phyloP scores from a whole-genome alignment of 495 filamentous ascomycete genomes.

The Podospora tetraspora region DNA sequence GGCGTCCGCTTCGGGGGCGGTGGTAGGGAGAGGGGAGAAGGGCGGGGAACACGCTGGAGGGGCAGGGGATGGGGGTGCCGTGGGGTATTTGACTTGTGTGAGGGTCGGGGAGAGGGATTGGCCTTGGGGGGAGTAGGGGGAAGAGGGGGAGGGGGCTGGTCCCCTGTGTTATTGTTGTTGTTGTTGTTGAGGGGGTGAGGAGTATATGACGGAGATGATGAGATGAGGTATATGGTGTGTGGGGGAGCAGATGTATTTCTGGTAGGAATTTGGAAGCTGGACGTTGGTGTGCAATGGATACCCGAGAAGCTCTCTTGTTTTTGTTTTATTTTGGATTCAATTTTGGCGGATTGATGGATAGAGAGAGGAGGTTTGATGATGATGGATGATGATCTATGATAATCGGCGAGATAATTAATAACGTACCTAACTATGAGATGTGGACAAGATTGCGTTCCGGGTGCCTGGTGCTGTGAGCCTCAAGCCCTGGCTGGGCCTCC shows the following conservation, averaged over 20 bases:
- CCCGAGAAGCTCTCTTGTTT: neutral
- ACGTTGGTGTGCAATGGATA: neutral
- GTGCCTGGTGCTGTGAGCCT: too few species aligned
- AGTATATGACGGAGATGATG: too few species aligned
- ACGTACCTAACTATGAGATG: too few species aligned
- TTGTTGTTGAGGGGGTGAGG: too few species aligned
- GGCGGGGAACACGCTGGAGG: constrained; percentile 49
- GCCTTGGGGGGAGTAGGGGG: constrained; percentile 54
- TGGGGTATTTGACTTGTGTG: constrained; percentile 77
- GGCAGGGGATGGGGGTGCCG: constrained; percentile 5
- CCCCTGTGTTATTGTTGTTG: too few species aligned
- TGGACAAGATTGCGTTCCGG: too few species aligned
- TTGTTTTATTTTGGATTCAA: neutral
- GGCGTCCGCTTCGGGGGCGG: constrained; percentile 6
- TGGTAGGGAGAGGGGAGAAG: constrained; percentile 69
- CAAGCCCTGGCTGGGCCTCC: too few species aligned
- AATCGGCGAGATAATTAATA: neutral
- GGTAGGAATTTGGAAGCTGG: neutral
- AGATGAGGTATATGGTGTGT: neutral
- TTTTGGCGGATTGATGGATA: neutral
- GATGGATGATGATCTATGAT: neutral
- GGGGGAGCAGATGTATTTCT: neutral
- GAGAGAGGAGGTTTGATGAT: neutral
- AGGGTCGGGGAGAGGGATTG: constrained; percentile 70
- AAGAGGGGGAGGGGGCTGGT: neutral